phyloP scores from a whole-genome alignment of 768 basidiomycete genomes.

The Trametes gibbosa region DNA sequence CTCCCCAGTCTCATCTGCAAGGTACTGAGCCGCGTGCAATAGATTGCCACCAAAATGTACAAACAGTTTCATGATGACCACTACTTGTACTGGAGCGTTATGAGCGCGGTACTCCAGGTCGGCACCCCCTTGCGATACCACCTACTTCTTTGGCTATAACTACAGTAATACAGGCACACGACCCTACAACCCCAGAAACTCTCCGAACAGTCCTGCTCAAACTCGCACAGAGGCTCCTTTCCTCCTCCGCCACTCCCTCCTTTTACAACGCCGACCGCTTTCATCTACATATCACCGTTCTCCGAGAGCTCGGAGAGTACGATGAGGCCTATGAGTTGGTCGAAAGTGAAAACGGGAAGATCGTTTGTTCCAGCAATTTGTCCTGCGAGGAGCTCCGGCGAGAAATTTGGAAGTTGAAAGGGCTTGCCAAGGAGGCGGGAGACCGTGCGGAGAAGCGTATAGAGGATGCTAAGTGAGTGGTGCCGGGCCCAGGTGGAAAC shows the following conservation, averaged over 20 bases:
- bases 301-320: slow-evolving; percentile 63
- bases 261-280: slow-evolving; percentile 73
- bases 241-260: slow-evolving; percentile 60
- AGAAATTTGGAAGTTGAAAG: slow-evolving; percentile 61
- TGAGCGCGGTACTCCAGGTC: slow-evolving; percentile 79
- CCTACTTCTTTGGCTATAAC: not conserved
- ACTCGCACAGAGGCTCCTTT: slow-evolving; percentile 72
- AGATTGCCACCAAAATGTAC: slow-evolving; percentile 81
- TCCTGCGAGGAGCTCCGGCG: slow-evolving; percentile 74
- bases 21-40: not conserved
- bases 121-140: not conserved
- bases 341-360: slow-evolving; percentile 64
- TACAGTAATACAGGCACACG: slow-evolving; percentile 55
- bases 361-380: slow-evolving; percentile 67
- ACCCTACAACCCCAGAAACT: slow-evolving; percentile 53
- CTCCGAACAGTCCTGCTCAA: slow-evolving; percentile 72
- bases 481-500: not conserved
- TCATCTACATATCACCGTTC: slow-evolving; percentile 68
- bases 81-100: slow-evolving; percentile 81
- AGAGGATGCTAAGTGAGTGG: slow-evolving; percentile 53
- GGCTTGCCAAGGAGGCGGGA: slow-evolving; percentile 59
- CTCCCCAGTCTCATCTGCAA: not conserved
- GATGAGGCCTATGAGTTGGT: slow-evolving; percentile 72
- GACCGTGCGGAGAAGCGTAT: slow-evolving; percentile 58
- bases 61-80: slow-evolving; percentile 82